Percentiles rank a stretch among this genome's conserved stretches.
These are phyloP conservation scores for Aegilops umbellulata DNA, from an alignment of 176 grass and related monocot species.

Conservation along the genomic window DNA sequence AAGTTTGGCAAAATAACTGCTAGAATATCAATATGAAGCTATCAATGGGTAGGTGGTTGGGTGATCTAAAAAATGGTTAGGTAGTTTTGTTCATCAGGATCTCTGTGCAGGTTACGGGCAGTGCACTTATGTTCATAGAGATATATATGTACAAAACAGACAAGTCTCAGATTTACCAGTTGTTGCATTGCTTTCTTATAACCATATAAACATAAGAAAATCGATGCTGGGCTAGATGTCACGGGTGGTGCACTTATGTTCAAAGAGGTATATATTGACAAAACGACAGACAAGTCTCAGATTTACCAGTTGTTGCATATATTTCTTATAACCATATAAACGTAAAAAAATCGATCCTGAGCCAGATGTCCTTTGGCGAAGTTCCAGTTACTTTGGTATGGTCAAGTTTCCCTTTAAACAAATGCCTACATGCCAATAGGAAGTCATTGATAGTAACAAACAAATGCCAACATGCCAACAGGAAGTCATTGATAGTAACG, in stretches of 20 bases:
- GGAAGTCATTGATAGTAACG: neutral
- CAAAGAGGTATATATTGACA: neutral
- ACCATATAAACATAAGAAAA: neutral
- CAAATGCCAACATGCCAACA: neutral
- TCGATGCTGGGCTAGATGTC: neutral
- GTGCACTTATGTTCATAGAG: neutral
- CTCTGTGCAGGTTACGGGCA: neutral
- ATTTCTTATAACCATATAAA: neutral
- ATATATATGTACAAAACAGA: neutral
- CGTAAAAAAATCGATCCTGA: neutral
- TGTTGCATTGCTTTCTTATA: neutral
- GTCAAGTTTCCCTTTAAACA: neutral
- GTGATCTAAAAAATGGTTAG: no score
- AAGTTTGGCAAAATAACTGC: neutral
- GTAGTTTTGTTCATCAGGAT: neutral
- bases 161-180: neutral
- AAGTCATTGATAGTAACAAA: neutral
- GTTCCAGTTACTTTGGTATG: neutral
- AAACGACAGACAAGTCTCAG: neutral
- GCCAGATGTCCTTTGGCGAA: neutral
- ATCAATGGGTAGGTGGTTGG: neutral
- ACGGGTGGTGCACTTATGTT: neutral
- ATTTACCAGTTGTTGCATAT: neutral
- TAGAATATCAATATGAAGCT: neutral
- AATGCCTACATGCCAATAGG: neutral